A percentile compares a stretch with the other conserved stretches of the same genome.
Evolutionary conservation across 2,329 filamentous ascomycete genomes (phyloP).

Genomic region (Aureobasidium mangrovei): DNA sequence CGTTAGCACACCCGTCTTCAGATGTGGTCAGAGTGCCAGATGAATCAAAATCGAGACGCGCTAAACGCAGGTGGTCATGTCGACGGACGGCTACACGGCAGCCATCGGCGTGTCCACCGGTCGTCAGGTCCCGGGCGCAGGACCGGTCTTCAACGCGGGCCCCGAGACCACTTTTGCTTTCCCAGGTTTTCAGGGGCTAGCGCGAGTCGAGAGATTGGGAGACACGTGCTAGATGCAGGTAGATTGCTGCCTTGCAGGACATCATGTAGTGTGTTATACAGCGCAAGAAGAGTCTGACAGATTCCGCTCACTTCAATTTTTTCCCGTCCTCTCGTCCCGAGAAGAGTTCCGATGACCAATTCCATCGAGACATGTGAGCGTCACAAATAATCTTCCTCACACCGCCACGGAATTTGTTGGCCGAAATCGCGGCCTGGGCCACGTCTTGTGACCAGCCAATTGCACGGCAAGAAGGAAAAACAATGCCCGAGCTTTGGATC

Average conservation of each 20-base stretch:
- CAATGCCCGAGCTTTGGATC: background rate
- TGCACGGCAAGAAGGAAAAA: background rate
- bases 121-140: background rate
- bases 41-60: background rate
- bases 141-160: background rate
- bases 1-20: background rate
- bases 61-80: constrained; percentile 4
- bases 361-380: constrained; percentile 1
- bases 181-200: constrained; percentile 1
- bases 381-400: background rate
- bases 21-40: background rate
- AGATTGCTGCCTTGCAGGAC: constrained; percentile 3
- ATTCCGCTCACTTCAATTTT: background rate
- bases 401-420: background rate
- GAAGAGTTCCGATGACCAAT: background rate
- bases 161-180: background rate
- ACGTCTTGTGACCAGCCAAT: constrained; percentile 3
- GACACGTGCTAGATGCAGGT: constrained; percentile 9
- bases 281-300: background rate
- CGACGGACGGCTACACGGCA: constrained; percentile 6
- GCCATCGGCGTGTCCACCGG: background rate
- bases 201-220: background rate
- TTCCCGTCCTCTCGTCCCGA: background rate
- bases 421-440: background rate
- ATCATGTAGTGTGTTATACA: constrained; percentile 4